Percentiles rank a stretch among this genome's conserved stretches.
These are phyloP conservation scores for Mycena alexandri DNA, from an alignment of 768 basidiomycete genomes.

Conservation along the genomic window DNA sequence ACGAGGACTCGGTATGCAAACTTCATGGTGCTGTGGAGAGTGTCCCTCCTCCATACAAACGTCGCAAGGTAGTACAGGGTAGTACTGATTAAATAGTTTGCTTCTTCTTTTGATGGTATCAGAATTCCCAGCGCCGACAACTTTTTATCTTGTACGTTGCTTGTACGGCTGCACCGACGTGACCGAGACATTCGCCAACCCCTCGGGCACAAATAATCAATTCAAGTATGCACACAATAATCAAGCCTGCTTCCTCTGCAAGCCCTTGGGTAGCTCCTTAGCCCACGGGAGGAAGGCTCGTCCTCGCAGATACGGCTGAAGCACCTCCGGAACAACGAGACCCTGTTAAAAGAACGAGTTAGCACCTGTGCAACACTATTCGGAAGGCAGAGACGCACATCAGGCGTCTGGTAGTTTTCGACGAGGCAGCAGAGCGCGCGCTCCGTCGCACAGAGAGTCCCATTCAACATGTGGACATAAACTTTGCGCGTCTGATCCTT, in stretches of 20 bases:
- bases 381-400: slow-evolving; percentile 64
- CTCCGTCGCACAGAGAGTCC: slow-evolving; percentile 96
- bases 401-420: slow-evolving; percentile 98
- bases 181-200: too few relatives aligned
- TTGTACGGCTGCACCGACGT: too few relatives aligned
- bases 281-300: slow-evolving; percentile 90
- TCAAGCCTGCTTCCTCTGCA: slow-evolving; percentile 77
- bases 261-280: slow-evolving; percentile 81
- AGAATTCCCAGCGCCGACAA: too few relatives aligned
- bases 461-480: slow-evolving; percentile 99
- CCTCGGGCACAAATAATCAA: too few relatives aligned
- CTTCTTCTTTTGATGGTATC: too few relatives aligned
- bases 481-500: slow-evolving; percentile 92
- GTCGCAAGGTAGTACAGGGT: too few relatives aligned
- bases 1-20: neutral
- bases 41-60: neutral
- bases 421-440: slow-evolving; percentile 96
- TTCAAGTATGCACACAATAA: neutral
- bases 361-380: slow-evolving; percentile 10
- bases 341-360: slow-evolving; percentile 65
- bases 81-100: too few relatives aligned
- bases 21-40: neutral
- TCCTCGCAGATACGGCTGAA: slow-evolving; percentile 97
- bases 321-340: slow-evolving; percentile 87
- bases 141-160: too few relatives aligned